Base-by-base conservation (phyloP, 2,329 filamentous ascomycete genomes). In the Claviceps pazoutovae region DNA sequence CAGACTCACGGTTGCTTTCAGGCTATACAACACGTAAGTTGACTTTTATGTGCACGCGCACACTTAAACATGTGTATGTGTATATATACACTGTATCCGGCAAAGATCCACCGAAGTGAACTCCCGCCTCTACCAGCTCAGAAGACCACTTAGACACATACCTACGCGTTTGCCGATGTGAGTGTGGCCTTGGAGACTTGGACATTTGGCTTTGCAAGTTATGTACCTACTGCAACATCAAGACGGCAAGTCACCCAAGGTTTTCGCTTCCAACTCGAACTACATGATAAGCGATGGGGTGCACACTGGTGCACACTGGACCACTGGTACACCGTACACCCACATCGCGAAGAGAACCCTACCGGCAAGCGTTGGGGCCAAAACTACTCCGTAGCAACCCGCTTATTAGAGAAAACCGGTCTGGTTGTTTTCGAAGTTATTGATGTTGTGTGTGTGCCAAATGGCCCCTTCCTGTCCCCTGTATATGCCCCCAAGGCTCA, bases 21-120 rank as follows among this genome's bases (percentile, higher is more conserved):
- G 87, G 75, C 82, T 93, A 36, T 98, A 96, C 72, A 95, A 76
- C 74, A 98, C 93, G 90, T 97, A 71, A 69, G 90, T 83, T 17
- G 37, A 17, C 14, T 13, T 13, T 21, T n/a, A 30, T 26, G 23
- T 4, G 26, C 26, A 30, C 26, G 9, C 26, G 26, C 26, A 30
- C 26, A 30, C 26, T 30, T 30, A 30, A 9, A 30, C 8, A 30
- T 30, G 26, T 19, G 19, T 19, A 2, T 30, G 26, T 30, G 26
- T 8, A 30, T 30, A 30, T 30, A 9, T 30, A 30, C 26, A 30
- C 8, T 30, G 26, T 30, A 3, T 30, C 8, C 26, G 19, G 19
- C 19, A 19, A 19, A 2, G 19, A 19, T 19, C 19, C 19, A 19
- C 19, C 19, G 19, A 19, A 19, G 19, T 19, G 19, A 19, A 19